Conservation (phyloP, 2,329 filamentous ascomycete genomes). For the Aspergillus udagawae region DNA sequence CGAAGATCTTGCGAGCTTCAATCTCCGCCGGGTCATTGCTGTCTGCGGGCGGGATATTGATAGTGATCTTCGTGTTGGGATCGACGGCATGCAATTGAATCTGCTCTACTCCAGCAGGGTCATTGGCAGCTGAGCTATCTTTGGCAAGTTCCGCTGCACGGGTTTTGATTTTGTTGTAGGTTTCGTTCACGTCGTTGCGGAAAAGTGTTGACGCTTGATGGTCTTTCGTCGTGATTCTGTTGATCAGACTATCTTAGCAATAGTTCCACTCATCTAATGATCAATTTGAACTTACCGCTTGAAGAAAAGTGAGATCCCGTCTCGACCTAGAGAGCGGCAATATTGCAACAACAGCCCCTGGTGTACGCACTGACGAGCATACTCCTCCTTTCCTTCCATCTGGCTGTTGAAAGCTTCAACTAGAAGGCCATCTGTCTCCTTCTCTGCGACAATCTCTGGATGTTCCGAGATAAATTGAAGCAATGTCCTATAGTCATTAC, state of each 20-base stretch:
- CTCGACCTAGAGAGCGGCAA: constrained; percentile 80
- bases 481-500: constrained; percentile 68
- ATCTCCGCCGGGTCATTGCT: constrained; percentile 61
- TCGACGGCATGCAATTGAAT: constrained; percentile 97
- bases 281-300: constrained; percentile 56
- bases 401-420: constrained; percentile 89
- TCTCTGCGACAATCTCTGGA: constrained; percentile 73
- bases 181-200: constrained; percentile 85
- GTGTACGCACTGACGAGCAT: constrained; percentile 82
- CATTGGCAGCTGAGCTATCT: constrained; percentile 50
- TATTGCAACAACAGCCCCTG: constrained; percentile 92
- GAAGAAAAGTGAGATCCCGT: constrained; percentile 91
- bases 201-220: constrained; percentile 92
- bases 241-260: constrained; percentile 7
- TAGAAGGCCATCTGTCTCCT: constrained; percentile 84
- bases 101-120: constrained; percentile 73
- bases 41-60: constrained; percentile 68
- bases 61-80: constrained; percentile 86
- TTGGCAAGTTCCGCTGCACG: constrained; percentile 70
- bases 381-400: constrained; percentile 70
- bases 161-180: constrained; percentile 75
- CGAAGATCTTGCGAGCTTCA: constrained; percentile 70
- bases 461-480: constrained; percentile 75
- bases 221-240: constrained; percentile 72
- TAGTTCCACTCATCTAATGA: neutral